Conservation (phyloP, 305 asterid species). For the Fraxinus latifolia region DNA sequence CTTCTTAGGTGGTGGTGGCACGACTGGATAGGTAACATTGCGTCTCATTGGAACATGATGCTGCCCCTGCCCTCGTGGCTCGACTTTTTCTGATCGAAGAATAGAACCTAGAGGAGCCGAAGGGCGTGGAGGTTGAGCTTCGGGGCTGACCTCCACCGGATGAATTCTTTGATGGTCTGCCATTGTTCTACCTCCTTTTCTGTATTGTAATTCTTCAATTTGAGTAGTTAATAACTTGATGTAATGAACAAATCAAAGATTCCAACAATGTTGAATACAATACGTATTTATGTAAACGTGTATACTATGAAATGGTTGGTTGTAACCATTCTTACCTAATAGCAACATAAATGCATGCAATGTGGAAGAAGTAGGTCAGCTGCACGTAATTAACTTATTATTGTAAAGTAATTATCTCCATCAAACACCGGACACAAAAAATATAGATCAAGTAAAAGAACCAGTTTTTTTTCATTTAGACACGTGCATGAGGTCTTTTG, state of each 20-base stretch:
- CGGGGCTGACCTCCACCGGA: slow-evolving; percentile 53
- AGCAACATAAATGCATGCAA: slow-evolving; percentile 19
- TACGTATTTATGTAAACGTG: background rate
- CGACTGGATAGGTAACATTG: slow-evolving; percentile 6
- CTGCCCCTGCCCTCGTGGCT: slow-evolving; percentile 31
- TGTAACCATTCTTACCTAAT: slow-evolving; percentile 33
- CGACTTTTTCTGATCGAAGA: slow-evolving; percentile 37
- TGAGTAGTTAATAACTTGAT: background rate
- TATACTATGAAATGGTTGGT: slow-evolving; percentile 3
- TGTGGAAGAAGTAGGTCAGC: slow-evolving; percentile 41
- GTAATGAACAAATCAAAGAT: background rate
- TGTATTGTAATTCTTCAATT: background rate
- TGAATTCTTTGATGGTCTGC: slow-evolving; percentile 59
- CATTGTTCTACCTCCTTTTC: slow-evolving; percentile 29
- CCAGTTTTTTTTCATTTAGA: background rate
- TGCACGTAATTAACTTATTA: slow-evolving; percentile 12
- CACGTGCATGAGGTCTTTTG: background rate
- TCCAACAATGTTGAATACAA: background rate
- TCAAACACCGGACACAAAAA: background rate
- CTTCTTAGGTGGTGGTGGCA: slow-evolving; percentile 29
- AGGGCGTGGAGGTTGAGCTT: slow-evolving; percentile 49
- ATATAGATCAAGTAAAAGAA: background rate
- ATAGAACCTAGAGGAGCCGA: slow-evolving; percentile 33
- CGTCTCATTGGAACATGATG: slow-evolving; percentile 29
- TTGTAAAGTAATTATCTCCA: background rate